Base-by-base conservation (phyloP, 2,329 filamentous ascomycete genomes). In the Periconia sp. region DNA sequence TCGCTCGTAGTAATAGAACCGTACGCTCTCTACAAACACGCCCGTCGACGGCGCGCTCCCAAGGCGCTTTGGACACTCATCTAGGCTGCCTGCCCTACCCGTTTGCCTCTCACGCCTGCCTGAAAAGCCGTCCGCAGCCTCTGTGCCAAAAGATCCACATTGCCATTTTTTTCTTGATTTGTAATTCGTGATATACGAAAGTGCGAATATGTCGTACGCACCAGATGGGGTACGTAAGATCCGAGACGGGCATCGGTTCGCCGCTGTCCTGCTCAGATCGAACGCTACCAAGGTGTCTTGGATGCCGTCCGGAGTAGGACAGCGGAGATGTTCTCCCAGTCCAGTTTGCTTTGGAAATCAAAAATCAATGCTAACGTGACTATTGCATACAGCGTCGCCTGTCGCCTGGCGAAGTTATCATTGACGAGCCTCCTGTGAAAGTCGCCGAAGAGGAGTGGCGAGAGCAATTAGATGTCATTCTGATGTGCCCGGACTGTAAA, bases 401-500 rank as follows among this genome's bases (percentile, higher is more conserved):
- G 56, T 79, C 70, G 55, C 77, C 74, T 40, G 78, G 75, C 63
- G 78, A 75, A 61, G 73, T 78, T 30, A 76, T 71, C 54, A 74
- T 73, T 48, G 69, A 67, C 48, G 71, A 63, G 65, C 51, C 60
- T 51, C 72, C 70, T 30, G 65, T 62, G 44, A 65, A 68, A 47
- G 46, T 59, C 14, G 10, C 70, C 44, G 59, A 63, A 42, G 60
- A 65, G 37, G 58, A 79, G 45, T 96, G 87, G 81, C 85, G 85
- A 68, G 88, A 96, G 73, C 94, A 97, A 63, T 82, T 97, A 54
- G 95, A 91, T 73, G 88, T 91, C 69, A 86, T 88, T 61, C 77
- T 97, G 58, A 87, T 91, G 60, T 99, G 94, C 74, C 89, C 67
- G 15, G 93, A 99, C 71, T 99, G 94, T 81, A 89, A 88, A 68